Conservation (phyloP, 768 basidiomycete genomes). For the Boletus rufocinnamomeus region DNA sequence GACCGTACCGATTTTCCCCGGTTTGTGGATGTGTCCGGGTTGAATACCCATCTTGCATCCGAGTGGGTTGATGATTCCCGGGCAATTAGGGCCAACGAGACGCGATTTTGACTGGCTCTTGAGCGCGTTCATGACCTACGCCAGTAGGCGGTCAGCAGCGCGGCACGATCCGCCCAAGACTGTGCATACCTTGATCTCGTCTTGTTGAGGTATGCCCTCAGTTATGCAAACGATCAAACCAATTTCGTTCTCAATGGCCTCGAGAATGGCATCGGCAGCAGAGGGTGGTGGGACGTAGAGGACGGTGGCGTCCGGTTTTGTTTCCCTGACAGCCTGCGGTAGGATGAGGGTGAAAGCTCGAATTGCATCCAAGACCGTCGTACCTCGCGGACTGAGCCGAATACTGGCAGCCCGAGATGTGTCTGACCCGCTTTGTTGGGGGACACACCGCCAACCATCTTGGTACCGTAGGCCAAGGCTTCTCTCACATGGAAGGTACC, state of each 20-base stretch:
- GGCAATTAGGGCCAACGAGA: slow-evolving; percentile 98
- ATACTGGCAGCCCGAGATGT: slow-evolving; percentile 94
- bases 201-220: slow-evolving; percentile 96
- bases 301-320: slow-evolving; percentile 89
- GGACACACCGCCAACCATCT: slow-evolving; percentile 97
- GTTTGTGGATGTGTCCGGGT: slow-evolving; percentile 95
- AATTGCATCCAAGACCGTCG: slow-evolving; percentile 12
- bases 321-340: slow-evolving; percentile 78
- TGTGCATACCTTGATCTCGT: slow-evolving; percentile 81
- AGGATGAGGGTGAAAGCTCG: slow-evolving; percentile 6
- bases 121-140: slow-evolving; percentile 88
- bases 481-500: slow-evolving; percentile 97
- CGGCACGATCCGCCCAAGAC: neutral
- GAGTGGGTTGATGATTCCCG: slow-evolving; percentile 94
- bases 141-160: slow-evolving; percentile 1
- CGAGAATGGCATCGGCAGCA: slow-evolving; percentile 96
- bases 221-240: slow-evolving; percentile 97
- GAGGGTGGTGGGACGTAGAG: slow-evolving; percentile 98
- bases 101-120: slow-evolving; percentile 93
- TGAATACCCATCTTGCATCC: slow-evolving; percentile 99
- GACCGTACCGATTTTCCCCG: slow-evolving; percentile 86
- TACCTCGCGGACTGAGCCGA: slow-evolving; percentile 89
- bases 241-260: slow-evolving; percentile 99
- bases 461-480: slow-evolving; percentile 92
- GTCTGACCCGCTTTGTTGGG: slow-evolving; percentile 95